phyloP scores from a whole-genome alignment of 192 early-diverging fungal species.

The Backusella parvicylindrica region DNA sequence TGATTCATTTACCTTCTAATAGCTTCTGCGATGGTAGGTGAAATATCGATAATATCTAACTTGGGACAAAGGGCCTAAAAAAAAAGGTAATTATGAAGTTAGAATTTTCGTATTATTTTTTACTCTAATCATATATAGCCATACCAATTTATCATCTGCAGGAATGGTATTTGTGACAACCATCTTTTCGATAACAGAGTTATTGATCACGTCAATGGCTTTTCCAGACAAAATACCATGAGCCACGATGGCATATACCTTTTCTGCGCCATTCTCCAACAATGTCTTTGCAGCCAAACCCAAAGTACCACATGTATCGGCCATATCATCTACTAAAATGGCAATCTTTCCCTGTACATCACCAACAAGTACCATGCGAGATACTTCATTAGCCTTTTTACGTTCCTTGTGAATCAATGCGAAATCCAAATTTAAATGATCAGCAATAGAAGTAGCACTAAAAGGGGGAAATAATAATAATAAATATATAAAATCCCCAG shows the following conservation, averaged over 20 bases:
- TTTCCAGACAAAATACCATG: slow-evolving; percentile 92
- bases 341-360: slow-evolving; percentile 87
- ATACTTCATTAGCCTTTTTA: slow-evolving; percentile 86
- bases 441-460: slow-evolving; percentile 90
- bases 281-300: slow-evolving; percentile 83
- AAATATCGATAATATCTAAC: slow-evolving; percentile 79
- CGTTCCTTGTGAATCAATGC: slow-evolving; percentile 98
- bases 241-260: slow-evolving; percentile 91
- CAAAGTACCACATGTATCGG: slow-evolving; percentile 92
- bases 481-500: not conserved
- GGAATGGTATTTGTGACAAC: slow-evolving; percentile 83
- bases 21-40: slow-evolving; percentile 70
- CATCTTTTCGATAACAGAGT: slow-evolving; percentile 64
- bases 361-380: slow-evolving; percentile 92
- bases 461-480: not conserved
- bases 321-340: slow-evolving; percentile 96
- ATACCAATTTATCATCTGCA: slow-evolving; percentile 66
- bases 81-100: not conserved
- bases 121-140: not conserved
- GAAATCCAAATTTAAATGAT: slow-evolving; percentile 88
- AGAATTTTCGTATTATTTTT: not conserved
- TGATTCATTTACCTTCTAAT: slow-evolving; percentile 53
- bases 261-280: slow-evolving; percentile 81
- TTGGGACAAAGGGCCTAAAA: slow-evolving; percentile 57
- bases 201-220: slow-evolving; percentile 83